phyloP scores from a whole-genome alignment of 306 rosid genomes.

The Sicyos edulis region DNA sequence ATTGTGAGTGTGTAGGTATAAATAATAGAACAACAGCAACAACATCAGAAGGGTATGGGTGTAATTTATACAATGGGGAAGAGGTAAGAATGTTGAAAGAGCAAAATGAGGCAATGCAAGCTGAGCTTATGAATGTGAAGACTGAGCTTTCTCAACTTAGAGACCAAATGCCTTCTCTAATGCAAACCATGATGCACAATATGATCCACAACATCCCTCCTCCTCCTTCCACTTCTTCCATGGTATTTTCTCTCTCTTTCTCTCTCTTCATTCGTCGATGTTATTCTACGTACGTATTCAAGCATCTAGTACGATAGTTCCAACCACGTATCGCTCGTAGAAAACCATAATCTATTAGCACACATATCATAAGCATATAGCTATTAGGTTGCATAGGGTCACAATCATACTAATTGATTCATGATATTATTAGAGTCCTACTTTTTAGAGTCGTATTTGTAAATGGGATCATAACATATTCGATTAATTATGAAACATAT shows the following conservation, averaged over 20 bases:
- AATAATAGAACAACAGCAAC: not conserved
- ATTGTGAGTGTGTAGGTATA: constrained; percentile 2
- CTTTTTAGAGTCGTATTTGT: no score
- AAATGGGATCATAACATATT: no score
- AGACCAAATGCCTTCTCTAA: constrained; percentile 13
- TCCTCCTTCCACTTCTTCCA: constrained; percentile 13
- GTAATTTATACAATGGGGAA: constrained; percentile 15
- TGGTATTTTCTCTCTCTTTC: constrained; percentile 12
- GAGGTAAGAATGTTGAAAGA: constrained; percentile 9
- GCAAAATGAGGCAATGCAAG: constrained; percentile 19
- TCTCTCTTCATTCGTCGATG: not conserved
- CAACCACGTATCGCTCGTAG: no score
- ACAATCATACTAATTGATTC: no score
- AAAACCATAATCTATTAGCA: no score
- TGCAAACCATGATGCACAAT: constrained; percentile 17
- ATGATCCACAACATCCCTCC: constrained; percentile 4
- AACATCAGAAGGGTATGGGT: constrained; percentile 4
- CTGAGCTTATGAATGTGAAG: constrained; percentile 8
- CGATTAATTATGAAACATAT: no score
- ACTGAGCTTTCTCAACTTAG: constrained; percentile 14
- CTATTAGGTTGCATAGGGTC: not conserved
- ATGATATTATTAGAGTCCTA: no score
- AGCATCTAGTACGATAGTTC: no score
- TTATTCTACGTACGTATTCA: not conserved
- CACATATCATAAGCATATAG: no score